Conservation (phyloP, 805 yeast genomes). For the Kluyveromyces starmeri region DNA sequence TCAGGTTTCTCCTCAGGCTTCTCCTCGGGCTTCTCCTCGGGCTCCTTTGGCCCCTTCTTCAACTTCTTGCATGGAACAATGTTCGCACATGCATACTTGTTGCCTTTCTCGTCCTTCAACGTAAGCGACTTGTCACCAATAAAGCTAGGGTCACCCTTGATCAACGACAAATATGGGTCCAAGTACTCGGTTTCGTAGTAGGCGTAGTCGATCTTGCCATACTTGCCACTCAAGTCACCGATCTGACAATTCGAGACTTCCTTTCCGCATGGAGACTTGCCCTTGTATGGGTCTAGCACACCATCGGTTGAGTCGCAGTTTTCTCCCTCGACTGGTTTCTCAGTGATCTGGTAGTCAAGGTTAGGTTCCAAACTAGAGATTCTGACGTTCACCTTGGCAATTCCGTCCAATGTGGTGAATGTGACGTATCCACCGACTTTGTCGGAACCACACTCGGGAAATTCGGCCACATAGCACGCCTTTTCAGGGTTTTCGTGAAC, state of each 20-base stretch:
- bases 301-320: conserved; percentile 47
- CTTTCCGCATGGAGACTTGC: conserved; percentile 44
- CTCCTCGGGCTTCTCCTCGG: background rate
- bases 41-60: background rate
- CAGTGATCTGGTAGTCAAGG: conserved; percentile 62
- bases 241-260: conserved; percentile 55
- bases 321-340: conserved; percentile 38
- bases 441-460: conserved; percentile 28
- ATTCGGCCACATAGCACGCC: conserved; percentile 41
- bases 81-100: conserved; percentile 56
- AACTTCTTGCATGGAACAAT: conserved; percentile 23
- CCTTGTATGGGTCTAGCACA: conserved; percentile 58
- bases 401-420: conserved; percentile 50
- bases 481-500: conserved; percentile 33
- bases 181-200: conserved; percentile 55
- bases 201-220: conserved; percentile 62
- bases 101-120: conserved; percentile 46
- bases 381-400: conserved; percentile 60
- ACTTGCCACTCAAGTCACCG: conserved; percentile 73
- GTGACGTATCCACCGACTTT: conserved; percentile 45
- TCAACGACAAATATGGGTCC: conserved; percentile 59
- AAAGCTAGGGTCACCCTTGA: conserved; percentile 45
- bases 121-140: conserved; percentile 50
- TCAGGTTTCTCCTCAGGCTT: background rate
- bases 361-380: conserved; percentile 57